Evolutionary conservation across 2,329 filamentous ascomycete genomes (phyloP).

Genomic region (Ceratocystis smalleyi): DNA sequence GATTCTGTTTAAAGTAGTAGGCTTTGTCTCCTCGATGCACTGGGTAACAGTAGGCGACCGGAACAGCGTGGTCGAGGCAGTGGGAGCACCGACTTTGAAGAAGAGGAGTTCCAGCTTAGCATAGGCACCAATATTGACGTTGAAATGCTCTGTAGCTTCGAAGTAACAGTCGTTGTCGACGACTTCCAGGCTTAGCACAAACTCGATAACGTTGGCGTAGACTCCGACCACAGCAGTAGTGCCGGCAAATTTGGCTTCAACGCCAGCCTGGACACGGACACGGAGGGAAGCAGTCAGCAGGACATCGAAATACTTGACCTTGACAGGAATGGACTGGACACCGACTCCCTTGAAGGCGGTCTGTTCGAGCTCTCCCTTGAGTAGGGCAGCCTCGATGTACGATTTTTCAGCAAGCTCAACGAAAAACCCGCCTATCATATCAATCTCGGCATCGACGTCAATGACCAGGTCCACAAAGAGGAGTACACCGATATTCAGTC

Average conservation of each 20-base stretch:
- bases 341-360: conserved; percentile 31
- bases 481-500: conserved; percentile 31
- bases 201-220: conserved; percentile 40
- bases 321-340: conserved; percentile 32
- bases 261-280: conserved; percentile 33
- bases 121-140: conserved; percentile 27
- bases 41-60: conserved; percentile 25
- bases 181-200: conserved; percentile 29
- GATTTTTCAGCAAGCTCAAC: conserved; percentile 33
- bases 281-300: conserved; percentile 35
- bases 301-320: conserved; percentile 31
- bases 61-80: conserved; percentile 28
- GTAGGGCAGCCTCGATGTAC: conserved; percentile 27
- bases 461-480: conserved; percentile 39
- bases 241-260: conserved; percentile 26
- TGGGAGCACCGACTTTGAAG: conserved; percentile 28
- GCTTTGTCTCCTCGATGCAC: conserved; percentile 22
- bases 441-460: conserved; percentile 32
- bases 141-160: conserved; percentile 24
- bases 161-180: conserved; percentile 26
- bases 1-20: conserved; percentile 9
- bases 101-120: conserved; percentile 26
- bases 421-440: conserved; percentile 37
- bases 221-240: conserved; percentile 32
- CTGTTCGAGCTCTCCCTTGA: conserved; percentile 31